These are phyloP conservation scores for Pilasporangium apinafurcum DNA, from an alignment of 352 stramenopile species.

Conservation along the genomic window DNA sequence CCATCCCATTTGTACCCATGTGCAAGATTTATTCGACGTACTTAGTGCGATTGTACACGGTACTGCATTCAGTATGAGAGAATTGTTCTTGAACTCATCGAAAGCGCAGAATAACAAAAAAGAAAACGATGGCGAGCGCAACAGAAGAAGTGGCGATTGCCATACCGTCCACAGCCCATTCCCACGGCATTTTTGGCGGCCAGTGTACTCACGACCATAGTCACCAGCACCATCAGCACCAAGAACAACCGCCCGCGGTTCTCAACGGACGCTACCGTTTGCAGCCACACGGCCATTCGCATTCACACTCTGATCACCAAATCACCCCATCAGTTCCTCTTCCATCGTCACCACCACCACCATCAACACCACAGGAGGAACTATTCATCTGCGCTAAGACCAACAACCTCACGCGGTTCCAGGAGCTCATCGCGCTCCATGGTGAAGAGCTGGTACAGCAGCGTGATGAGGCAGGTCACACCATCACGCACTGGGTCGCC, in stretches of 20 bases:
- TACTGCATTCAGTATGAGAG: too few relatives aligned
- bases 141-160: background rate
- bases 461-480: constrained; percentile 62
- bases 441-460: constrained; percentile 24
- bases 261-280: constrained; percentile 4
- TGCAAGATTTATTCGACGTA: too few relatives aligned
- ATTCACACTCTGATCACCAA: background rate
- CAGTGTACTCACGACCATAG: constrained; percentile 1
- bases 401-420: constrained; percentile 48
- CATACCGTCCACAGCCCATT: constrained; percentile 5
- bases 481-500: constrained; percentile 63
- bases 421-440: constrained; percentile 36
- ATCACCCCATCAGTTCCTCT: too few relatives aligned
- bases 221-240: background rate
- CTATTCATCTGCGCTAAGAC: constrained; percentile 59
- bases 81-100: too few relatives aligned
- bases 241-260: background rate
- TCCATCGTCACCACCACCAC: too few relatives aligned
- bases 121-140: background rate
- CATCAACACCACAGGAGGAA: constrained; percentile 37
- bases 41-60: too few relatives aligned
- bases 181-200: background rate
- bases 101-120: too few relatives aligned
- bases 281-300: background rate
- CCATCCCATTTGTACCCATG: too few relatives aligned